Percentiles rank a stretch among this genome's conserved stretches.
phyloP scores from a whole-genome alignment of 2,329 filamentous ascomycete genomes.

The Zymoseptoria brevis region DNA sequence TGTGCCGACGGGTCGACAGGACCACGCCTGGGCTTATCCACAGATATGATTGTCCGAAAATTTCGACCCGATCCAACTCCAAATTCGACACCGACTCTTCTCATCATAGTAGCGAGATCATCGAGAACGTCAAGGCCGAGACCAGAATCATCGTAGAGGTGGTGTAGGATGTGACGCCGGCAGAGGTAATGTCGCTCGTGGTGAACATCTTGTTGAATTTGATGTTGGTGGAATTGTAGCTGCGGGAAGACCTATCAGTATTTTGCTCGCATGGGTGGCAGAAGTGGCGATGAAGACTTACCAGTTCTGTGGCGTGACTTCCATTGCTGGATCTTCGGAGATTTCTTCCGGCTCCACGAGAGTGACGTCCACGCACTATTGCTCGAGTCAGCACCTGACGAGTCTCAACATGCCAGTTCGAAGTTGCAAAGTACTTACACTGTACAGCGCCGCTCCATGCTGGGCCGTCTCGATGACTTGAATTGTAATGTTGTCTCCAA shows the following conservation, averaged over 20 bases:
- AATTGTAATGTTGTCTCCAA: conserved; percentile 85
- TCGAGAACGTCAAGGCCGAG: neutral
- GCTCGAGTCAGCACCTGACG: conserved; percentile 1
- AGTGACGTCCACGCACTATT: conserved; percentile 85
- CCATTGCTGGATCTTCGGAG: conserved; percentile 34
- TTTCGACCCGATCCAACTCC: neutral
- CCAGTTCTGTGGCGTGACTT: conserved; percentile 72
- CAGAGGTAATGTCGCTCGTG: conserved; percentile 26
- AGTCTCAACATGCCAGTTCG: neutral
- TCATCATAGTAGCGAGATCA: neutral
- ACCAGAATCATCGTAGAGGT: neutral
- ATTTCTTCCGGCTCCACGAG: conserved; percentile 77
- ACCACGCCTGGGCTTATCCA: neutral
- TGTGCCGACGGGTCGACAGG: neutral
- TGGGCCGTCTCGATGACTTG: conserved; percentile 77
- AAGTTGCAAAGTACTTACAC: conserved; percentile 45
- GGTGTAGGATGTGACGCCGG: conserved; percentile 1
- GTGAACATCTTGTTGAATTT: conserved; percentile 72
- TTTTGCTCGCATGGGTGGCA: neutral
- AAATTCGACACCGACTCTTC: neutral
- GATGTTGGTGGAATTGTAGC: conserved; percentile 71
- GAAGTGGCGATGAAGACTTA: neutral
- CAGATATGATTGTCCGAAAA: neutral
- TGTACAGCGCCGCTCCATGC: conserved; percentile 76
- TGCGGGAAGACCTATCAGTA: neutral